Conservation (phyloP, 106 monocot genomes). For the Dactylorhiza incarnata region DNA sequence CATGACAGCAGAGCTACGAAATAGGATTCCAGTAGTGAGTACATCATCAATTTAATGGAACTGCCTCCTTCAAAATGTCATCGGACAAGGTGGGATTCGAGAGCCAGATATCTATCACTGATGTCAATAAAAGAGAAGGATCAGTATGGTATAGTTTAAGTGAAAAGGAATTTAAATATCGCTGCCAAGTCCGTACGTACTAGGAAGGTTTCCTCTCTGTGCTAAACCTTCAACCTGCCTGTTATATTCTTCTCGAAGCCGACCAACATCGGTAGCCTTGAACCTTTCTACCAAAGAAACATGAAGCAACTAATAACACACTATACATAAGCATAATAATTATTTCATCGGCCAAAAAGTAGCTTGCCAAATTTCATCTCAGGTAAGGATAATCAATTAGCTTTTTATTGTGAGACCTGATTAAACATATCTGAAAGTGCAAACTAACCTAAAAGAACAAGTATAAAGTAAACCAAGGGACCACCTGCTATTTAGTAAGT, state of each 20-base stretch:
- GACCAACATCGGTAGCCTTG: conserved; percentile 89
- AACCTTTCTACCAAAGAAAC: conserved; percentile 84
- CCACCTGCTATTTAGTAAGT: too few species aligned
- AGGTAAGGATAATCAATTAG: too few species aligned
- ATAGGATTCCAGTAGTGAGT: neutral
- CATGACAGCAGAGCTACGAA: conserved; percentile 84
- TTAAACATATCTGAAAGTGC: too few species aligned
- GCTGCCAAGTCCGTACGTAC: conserved; percentile 26
- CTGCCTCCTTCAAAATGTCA: conserved; percentile 93
- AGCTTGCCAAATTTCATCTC: neutral
- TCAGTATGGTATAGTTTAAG: too few species aligned
- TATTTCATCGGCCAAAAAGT: neutral
- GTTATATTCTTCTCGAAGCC: conserved; percentile 86
- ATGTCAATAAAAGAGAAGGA: too few species aligned
- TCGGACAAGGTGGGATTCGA: conserved; percentile 88
- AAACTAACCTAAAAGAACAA: too few species aligned
- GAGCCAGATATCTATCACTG: too few species aligned
- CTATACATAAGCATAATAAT: neutral
- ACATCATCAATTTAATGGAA: conserved; percentile 26
- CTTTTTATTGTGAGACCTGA: too few species aligned
- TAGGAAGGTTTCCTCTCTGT: conserved; percentile 82
- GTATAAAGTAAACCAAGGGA: too few species aligned
- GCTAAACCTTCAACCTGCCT: conserved; percentile 93
- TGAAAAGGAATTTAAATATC: too few species aligned
- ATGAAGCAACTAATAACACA: conserved; percentile 5